Conservation (phyloP, 208 protist genomes). For the Histomonas meleagridis region DNA sequence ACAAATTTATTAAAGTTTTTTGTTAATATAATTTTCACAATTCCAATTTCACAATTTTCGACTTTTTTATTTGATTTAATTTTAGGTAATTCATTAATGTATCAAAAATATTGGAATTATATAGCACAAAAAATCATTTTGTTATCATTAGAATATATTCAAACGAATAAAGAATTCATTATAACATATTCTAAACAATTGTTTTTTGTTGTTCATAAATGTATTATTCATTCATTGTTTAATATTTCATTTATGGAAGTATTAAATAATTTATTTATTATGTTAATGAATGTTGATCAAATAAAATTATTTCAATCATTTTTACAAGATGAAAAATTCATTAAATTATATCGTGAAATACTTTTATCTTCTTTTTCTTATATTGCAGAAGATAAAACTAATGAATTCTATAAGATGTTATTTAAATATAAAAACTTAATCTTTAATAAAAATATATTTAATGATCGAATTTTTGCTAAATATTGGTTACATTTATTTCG, state of each 20-base stretch:
- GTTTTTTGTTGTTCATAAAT: not conserved
- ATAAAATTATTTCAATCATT: not conserved
- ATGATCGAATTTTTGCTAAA: not conserved
- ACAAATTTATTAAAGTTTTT: no score
- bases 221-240: not conserved
- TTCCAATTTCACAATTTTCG: no score
- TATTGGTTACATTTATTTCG: not conserved
- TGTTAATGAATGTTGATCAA: not conserved
- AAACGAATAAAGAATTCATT: no score
- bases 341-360: not conserved
- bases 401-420: not conserved
- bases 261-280: not conserved
- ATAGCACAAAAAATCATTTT: no score
- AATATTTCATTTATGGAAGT: not conserved
- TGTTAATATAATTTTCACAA: no score
- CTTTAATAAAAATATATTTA: not conserved
- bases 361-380: not conserved
- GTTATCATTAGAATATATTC: no score
- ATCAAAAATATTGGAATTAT: no score
- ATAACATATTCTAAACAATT: no score
- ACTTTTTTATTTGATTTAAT: no score
- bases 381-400: not conserved
- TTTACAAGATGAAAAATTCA: not conserved
- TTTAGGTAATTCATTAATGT: no score
- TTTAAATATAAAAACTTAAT: not conserved